Evolutionary conservation across 192 early-diverging fungal species (phyloP).

Genomic region (Backusella tarrabulga): DNA sequence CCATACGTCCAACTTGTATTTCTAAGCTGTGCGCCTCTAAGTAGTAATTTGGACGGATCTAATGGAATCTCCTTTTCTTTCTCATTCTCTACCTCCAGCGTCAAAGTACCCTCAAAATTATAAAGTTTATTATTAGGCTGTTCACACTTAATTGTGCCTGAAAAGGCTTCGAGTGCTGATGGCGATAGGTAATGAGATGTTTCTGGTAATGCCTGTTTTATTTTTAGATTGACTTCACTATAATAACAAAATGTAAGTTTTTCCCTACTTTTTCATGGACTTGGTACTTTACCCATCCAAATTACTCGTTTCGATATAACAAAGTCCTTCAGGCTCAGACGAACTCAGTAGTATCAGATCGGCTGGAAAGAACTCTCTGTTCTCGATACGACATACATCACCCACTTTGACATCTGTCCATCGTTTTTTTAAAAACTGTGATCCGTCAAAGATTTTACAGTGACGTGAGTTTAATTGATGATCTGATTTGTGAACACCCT

Average conservation of each 20-base stretch:
- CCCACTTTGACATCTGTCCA: conserved; percentile 91
- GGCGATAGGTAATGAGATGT: conserved; percentile 71
- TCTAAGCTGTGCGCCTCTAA: conserved; percentile 89
- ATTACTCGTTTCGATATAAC: conserved; percentile 96
- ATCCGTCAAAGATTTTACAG: conserved; percentile 60
- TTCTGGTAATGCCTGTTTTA: conserved; percentile 83
- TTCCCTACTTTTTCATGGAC: not conserved
- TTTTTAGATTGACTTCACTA: conserved; percentile 94
- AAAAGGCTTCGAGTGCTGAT: conserved; percentile 54
- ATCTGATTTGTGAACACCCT: conserved; percentile 81
- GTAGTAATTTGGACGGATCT: conserved; percentile 84
- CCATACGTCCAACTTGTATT: conserved; percentile 96
- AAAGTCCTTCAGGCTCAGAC: conserved; percentile 92
- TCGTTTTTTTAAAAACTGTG: conserved; percentile 69
- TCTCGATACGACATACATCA: conserved; percentile 89
- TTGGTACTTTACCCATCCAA: conserved; percentile 62
- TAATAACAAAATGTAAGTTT: not conserved
- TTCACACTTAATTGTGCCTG: conserved; percentile 84
- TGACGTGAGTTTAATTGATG: conserved; percentile 66
- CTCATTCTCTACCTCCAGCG: conserved; percentile 18
- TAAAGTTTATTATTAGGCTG: conserved; percentile 92
- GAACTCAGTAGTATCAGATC: conserved; percentile 86
- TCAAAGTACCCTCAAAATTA: conserved; percentile 77
- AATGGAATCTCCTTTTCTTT: conserved; percentile 72
- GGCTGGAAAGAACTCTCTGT: conserved; percentile 86